Evolutionary conservation across 306 rosid genomes (phyloP).

Genomic region (Dicorynia guianensis): DNA sequence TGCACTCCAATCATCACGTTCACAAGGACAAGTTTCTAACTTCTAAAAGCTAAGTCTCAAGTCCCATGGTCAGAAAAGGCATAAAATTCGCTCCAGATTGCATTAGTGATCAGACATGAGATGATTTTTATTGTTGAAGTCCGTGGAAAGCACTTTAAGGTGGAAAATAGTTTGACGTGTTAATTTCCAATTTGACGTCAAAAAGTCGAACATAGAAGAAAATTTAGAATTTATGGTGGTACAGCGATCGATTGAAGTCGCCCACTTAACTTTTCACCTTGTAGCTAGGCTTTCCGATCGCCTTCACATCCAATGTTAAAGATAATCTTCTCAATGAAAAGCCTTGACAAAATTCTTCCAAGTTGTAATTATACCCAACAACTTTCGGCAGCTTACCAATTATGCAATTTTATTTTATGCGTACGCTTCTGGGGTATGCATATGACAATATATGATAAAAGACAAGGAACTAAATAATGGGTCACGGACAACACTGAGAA

Average conservation of each 20-base stretch:
- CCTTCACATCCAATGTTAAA: constrained; percentile 36
- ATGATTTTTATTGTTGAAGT: neutral
- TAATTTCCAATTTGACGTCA: neutral
- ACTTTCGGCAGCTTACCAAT: constrained; percentile 44
- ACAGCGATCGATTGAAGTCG: neutral
- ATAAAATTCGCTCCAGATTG: neutral
- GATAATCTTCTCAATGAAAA: constrained; percentile 5
- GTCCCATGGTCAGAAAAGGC: constrained; percentile 31
- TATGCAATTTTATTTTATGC: constrained; percentile 6
- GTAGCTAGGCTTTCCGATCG: constrained; percentile 10
- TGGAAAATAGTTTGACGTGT: constrained; percentile 23
- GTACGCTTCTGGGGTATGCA: neutral
- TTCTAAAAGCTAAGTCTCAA: neutral
- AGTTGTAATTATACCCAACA: constrained; percentile 34
- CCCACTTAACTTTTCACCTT: constrained; percentile 11
- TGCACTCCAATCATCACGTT: neutral
- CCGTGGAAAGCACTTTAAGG: constrained; percentile 18
- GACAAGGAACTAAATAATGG: neutral
- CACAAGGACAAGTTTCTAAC: neutral
- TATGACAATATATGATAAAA: neutral
- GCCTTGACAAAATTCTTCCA: constrained; percentile 32
- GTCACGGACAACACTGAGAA: constrained; percentile 32
- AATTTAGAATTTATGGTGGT: neutral
- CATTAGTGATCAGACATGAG: neutral
- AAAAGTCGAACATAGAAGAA: neutral